Percentiles rank a stretch among this genome's conserved stretches.
These are phyloP conservation scores for Eremothecium sinecaudum DNA, from an alignment of 1,139 yeast genomes.

Conservation along the genomic window DNA sequence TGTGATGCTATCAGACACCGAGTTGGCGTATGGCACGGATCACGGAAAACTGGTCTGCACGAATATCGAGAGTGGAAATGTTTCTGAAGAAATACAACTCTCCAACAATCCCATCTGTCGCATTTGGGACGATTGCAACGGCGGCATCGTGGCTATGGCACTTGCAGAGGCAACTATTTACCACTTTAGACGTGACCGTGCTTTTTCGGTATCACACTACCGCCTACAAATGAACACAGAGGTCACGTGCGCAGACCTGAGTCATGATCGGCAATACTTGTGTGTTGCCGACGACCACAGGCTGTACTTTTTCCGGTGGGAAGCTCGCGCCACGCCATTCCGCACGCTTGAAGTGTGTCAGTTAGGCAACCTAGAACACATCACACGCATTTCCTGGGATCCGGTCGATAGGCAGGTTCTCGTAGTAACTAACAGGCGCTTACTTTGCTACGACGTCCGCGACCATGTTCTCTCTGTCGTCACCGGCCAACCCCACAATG, in stretches of 20 bases:
- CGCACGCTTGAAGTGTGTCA: conserved; percentile 4
- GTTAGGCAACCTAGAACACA: not conserved
- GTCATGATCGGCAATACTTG: conserved; percentile 3
- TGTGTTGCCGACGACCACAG: conserved; percentile 4
- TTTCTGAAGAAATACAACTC: not conserved
- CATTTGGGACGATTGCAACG: conserved; percentile 3
- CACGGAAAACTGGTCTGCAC: conserved; percentile 1
- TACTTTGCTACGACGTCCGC: conserved; percentile 9
- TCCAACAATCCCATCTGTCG: not conserved
- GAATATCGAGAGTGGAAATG: not conserved
- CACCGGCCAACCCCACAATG: conserved; percentile 5
- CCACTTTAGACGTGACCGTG: not conserved
- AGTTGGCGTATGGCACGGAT: conserved; percentile 1
- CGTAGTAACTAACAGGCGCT: conserved; percentile 8
- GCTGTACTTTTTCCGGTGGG: conserved; percentile 5
- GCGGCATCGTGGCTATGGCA: conserved; percentile 2
- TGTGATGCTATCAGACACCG: not conserved
- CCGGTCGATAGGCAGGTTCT: conserved; percentile 3
- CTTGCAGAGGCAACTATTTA: conserved; percentile 1
- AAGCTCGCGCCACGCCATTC: conserved; percentile 2
- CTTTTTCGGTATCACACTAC: not conserved
- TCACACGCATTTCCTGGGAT: conserved; percentile 4
- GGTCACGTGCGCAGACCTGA: conserved; percentile 2
- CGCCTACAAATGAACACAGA: not conserved
- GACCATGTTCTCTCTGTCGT: conserved; percentile 8